These are phyloP conservation scores for Mallotus japonicus DNA, from an alignment of 441 rosid genomes.

Conservation along the genomic window DNA sequence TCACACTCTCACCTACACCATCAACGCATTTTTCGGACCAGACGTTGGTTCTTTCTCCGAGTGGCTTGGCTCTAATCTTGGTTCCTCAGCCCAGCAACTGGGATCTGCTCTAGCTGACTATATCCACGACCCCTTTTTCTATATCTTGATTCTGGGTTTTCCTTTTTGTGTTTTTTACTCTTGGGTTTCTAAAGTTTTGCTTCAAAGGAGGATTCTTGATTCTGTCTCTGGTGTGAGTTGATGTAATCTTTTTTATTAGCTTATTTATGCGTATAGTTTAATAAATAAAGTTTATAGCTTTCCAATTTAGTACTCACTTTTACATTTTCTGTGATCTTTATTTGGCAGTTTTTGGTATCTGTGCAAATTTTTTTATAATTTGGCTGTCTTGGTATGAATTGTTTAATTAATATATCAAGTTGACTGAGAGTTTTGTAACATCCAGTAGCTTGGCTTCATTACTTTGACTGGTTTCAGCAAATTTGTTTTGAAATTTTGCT, in stretches of 20 bases:
- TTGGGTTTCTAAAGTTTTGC: constrained; percentile 43
- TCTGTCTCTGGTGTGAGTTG: constrained; percentile 54
- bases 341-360: too few relatives aligned
- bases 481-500: too few relatives aligned
- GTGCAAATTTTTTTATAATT: too few relatives aligned
- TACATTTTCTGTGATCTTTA: too few relatives aligned
- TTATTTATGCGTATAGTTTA: too few relatives aligned
- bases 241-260: background rate
- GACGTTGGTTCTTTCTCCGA: constrained; percentile 69
- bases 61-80: constrained; percentile 48
- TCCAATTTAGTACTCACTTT: too few relatives aligned
- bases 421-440: too few relatives aligned
- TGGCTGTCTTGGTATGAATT: too few relatives aligned
- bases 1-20: constrained; percentile 51
- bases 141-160: constrained; percentile 48
- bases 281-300: too few relatives aligned
- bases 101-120: constrained; percentile 39
- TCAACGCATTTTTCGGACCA: constrained; percentile 77
- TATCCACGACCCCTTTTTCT: constrained; percentile 59
- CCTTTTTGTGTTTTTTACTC: constrained; percentile 52
- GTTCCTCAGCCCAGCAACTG: constrained; percentile 27
- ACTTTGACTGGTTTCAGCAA: too few relatives aligned
- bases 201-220: constrained; percentile 45
- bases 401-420: background rate
- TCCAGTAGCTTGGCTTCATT: too few relatives aligned